A percentile compares a stretch with the other conserved stretches of the same genome.
These are phyloP conservation scores for Boletus huronensis DNA, from an alignment of 768 basidiomycete genomes.

Conservation along the genomic window DNA sequence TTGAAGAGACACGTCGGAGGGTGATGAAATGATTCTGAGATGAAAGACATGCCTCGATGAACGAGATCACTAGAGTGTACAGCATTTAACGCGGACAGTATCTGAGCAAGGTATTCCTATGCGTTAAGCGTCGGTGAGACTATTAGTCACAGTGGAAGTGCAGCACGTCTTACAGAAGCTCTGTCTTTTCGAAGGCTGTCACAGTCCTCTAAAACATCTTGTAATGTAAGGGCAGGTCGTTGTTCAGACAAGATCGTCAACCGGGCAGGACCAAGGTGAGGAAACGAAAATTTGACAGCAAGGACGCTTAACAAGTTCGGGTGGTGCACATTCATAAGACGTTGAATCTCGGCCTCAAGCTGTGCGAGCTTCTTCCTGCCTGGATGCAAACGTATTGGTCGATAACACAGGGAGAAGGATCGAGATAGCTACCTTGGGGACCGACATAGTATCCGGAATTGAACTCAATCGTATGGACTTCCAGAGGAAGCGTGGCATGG, in stretches of 20 bases:
- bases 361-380: constrained; percentile 68
- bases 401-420: background rate
- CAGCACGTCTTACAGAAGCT: constrained; percentile 48
- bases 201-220: constrained; percentile 74
- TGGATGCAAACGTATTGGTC: constrained; percentile 13
- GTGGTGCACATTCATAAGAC: constrained; percentile 56
- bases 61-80: constrained; percentile 63
- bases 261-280: constrained; percentile 48
- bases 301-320: constrained; percentile 63
- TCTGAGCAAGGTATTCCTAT: constrained; percentile 74
- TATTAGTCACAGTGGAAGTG: background rate
- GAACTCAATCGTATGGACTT: constrained; percentile 66
- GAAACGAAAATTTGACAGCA: constrained; percentile 60
- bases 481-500: constrained; percentile 55
- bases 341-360: constrained; percentile 62
- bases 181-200: constrained; percentile 71
- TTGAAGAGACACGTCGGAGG: background rate
- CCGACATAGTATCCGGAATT: constrained; percentile 65
- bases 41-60: constrained; percentile 55
- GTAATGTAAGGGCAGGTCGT: constrained; percentile 58
- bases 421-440: constrained; percentile 46
- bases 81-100: constrained; percentile 64
- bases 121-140: background rate
- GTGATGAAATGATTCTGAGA: background rate
- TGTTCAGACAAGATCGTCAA: constrained; percentile 72